Evolutionary conservation across 83 land plant species (phyloP).

Genomic region (Picea abies): DNA sequence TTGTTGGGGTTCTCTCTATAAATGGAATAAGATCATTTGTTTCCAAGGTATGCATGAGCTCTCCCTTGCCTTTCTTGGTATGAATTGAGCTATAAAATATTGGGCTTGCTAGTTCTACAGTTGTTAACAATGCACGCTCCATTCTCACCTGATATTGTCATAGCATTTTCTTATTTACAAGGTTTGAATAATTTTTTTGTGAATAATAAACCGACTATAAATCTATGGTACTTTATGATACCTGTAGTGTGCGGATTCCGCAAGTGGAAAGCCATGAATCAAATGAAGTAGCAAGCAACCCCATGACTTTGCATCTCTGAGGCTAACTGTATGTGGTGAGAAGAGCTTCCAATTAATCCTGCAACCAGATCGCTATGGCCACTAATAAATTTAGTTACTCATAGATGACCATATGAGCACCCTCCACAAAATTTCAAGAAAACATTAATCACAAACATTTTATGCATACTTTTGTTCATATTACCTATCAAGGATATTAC

Average conservation of each 20-base stretch:
- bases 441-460: neutral
- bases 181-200: neutral
- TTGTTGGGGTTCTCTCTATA: too few species aligned
- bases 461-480: neutral
- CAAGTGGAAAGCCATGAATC: conserved; percentile 29
- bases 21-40: conserved; percentile 10
- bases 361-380: conserved; percentile 36
- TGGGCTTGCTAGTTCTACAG: neutral
- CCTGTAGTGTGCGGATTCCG: conserved; percentile 29
- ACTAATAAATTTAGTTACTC: conserved; percentile 31
- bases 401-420: conserved; percentile 33
- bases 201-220: neutral
- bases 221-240: neutral
- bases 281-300: conserved; percentile 29
- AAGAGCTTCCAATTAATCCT: conserved; percentile 28
- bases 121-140: conserved; percentile 25
- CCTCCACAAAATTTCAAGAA: conserved; percentile 15
- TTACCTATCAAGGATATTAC: neutral
- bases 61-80: neutral
- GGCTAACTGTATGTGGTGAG: conserved; percentile 16
- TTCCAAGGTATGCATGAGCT: neutral
- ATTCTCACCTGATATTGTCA: conserved; percentile 27
- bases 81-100: conserved; percentile 13
- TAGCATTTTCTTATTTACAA: neutral
- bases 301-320: conserved; percentile 18